Percentiles rank a stretch among this genome's conserved stretches.
Conservation (phyloP, 148 eudicot species). For the Salicornia ramosissima region DNA sequence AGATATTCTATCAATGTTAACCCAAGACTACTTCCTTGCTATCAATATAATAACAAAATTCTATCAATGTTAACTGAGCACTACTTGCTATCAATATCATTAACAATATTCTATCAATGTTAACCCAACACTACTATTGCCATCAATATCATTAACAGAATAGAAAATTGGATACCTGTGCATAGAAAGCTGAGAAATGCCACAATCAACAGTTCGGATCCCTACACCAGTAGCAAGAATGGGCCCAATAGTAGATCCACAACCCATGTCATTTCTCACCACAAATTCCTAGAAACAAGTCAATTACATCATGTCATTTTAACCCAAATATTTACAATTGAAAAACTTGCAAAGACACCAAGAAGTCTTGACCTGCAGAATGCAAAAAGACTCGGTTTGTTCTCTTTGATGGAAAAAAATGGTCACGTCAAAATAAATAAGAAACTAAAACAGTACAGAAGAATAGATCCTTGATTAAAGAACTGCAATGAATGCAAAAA, state of each 20-base stretch:
- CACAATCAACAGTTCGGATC: constrained; percentile 92
- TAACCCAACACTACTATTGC: background rate
- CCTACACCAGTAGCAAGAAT: constrained; percentile 95
- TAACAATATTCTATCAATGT: background rate
- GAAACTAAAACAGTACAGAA: background rate
- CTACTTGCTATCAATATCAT: background rate
- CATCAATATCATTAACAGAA: background rate
- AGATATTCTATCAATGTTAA: background rate
- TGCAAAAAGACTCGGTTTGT: background rate
- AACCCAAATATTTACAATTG: background rate
- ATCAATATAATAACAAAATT: background rate
- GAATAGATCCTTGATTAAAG: too few species aligned
- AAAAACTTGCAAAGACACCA: background rate
- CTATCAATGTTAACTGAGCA: background rate
- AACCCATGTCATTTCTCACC: constrained; percentile 99
- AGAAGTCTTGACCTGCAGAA: background rate
- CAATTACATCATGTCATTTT: background rate
- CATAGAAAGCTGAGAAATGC: constrained; percentile 94
- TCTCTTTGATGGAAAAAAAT: background rate
- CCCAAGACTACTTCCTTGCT: too few species aligned
- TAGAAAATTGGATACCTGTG: constrained; percentile 63
- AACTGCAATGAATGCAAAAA: too few species aligned
- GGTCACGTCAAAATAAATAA: background rate
- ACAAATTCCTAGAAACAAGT: constrained; percentile 66
- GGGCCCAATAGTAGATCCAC: constrained; percentile 98